A percentile compares a stretch with the other conserved stretches of the same genome.
phyloP scores from a whole-genome alignment of 139 green algal genomes.

The Chlorella sp. region DNA sequence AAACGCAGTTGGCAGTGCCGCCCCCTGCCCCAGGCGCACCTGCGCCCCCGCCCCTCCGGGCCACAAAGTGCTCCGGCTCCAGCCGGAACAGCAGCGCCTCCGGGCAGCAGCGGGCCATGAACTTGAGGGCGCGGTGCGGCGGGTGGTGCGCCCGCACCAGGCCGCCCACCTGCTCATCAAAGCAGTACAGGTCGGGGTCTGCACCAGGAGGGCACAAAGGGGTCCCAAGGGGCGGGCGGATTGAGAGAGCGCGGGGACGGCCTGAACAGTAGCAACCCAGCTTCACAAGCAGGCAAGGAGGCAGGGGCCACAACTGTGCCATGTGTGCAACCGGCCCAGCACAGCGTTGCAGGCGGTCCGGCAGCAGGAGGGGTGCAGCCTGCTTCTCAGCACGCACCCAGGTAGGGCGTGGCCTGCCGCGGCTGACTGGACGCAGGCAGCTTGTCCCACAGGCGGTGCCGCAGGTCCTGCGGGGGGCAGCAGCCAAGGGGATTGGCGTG shows the following conservation, averaged over 20 bases:
- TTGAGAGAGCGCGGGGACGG: no score
- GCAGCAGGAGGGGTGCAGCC: no score
- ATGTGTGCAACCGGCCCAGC: no score
- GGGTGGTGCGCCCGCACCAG: conserved; percentile 18
- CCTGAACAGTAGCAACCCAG: no score
- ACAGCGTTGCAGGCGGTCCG: no score
- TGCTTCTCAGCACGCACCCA: neutral
- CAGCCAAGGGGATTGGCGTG: no score
- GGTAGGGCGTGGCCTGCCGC: conserved; percentile 39
- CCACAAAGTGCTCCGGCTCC: conserved; percentile 29
- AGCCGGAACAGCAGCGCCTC: conserved; percentile 40
- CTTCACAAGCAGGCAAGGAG: neutral
- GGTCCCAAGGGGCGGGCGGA: neutral
- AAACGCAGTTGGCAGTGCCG: neutral
- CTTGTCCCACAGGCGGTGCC: conserved; percentile 23
- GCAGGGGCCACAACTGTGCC: no score
- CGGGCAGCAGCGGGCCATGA: conserved; percentile 33
- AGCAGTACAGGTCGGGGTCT: conserved; percentile 32
- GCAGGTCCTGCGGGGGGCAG: conserved; percentile 20
- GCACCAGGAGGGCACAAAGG: neutral
- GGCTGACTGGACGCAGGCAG: conserved; percentile 30
- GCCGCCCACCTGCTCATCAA: conserved; percentile 17
- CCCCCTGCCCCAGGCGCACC: neutral
- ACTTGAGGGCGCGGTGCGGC: conserved; percentile 41
- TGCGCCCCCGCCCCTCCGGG: neutral